Evolutionary conservation across 2,329 filamentous ascomycete species (phyloP).

Genomic region (Curvularia hawaiiensis): DNA sequence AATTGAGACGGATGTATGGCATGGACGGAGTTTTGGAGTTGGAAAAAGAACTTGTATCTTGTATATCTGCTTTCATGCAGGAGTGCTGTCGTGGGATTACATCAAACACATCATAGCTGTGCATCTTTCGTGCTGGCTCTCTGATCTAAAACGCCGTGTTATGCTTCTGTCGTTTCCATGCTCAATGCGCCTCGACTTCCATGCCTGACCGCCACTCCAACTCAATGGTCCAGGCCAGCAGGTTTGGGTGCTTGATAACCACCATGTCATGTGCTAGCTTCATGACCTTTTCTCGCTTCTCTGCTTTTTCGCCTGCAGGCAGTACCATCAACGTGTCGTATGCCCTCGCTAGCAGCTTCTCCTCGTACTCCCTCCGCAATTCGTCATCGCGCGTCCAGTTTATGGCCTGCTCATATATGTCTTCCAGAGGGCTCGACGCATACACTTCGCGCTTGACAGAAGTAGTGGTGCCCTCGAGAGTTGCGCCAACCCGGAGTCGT

Average conservation of each 20-base stretch:
- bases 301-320: constrained; percentile 68
- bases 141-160: constrained; percentile 7
- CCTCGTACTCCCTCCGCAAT: constrained; percentile 80
- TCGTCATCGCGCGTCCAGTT: constrained; percentile 92
- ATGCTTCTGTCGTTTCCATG: not conserved
- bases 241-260: constrained; percentile 89
- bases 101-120: not conserved
- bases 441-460: constrained; percentile 90
- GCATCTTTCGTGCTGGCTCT: not conserved
- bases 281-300: constrained; percentile 73
- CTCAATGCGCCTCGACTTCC: constrained; percentile 31
- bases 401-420: constrained; percentile 80
- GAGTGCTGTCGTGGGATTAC: not conserved
- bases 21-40: constrained; percentile 27
- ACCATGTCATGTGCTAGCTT: constrained; percentile 91
- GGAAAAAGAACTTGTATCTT: not conserved
- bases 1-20: not conserved
- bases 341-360: constrained; percentile 82
- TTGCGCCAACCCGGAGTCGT: constrained; percentile 83
- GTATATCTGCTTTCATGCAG: not conserved
- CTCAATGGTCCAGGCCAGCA: constrained; percentile 87
- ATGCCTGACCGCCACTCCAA: constrained; percentile 77
- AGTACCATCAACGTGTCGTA: constrained; percentile 78
- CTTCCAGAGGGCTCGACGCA: constrained; percentile 74
- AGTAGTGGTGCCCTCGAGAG: constrained; percentile 78